Conservation (phyloP, 306 rosid genomes). For the Trifolium fragiferum region DNA sequence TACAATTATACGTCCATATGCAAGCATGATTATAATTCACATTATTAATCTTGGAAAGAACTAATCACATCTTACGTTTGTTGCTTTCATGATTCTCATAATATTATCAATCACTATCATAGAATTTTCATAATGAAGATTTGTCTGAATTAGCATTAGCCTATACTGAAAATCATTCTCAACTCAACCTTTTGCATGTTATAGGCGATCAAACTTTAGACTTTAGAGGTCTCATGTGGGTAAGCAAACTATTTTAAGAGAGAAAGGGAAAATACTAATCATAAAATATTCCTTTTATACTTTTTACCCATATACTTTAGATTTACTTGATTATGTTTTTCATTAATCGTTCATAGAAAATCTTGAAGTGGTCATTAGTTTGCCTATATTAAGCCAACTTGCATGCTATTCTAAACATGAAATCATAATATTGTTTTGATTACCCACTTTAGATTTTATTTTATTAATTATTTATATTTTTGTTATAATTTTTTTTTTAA, state of each 20-base stretch:
- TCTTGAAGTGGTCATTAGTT: not conserved
- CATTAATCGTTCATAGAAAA: constrained; percentile 1
- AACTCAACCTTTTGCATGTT: constrained; percentile 15
- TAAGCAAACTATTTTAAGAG: not conserved
- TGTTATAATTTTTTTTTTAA: too few relatives aligned
- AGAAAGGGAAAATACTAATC: not conserved
- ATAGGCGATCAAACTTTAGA: constrained; percentile 15
- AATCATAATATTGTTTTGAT: not conserved
- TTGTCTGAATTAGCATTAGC: constrained; percentile 18
- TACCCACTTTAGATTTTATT: not conserved
- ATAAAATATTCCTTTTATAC: not conserved
- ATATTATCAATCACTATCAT: constrained; percentile 43
- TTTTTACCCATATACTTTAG: not conserved
- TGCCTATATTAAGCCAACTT: constrained; percentile 8
- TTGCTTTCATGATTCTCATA: constrained; percentile 44
- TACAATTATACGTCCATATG: constrained; percentile 24
- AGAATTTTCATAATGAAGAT: constrained; percentile 44
- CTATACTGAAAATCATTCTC: constrained; percentile 13
- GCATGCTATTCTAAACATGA: constrained; percentile 8
- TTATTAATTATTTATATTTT: not conserved
- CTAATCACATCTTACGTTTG: constrained; percentile 45
- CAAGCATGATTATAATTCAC: constrained; percentile 44
- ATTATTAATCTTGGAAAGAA: constrained; percentile 45
- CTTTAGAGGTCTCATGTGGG: constrained; percentile 1
- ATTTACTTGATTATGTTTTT: not conserved